Base-by-base conservation (phyloP, 2,329 filamentous ascomycete species). In the Beauveria sp. region DNA sequence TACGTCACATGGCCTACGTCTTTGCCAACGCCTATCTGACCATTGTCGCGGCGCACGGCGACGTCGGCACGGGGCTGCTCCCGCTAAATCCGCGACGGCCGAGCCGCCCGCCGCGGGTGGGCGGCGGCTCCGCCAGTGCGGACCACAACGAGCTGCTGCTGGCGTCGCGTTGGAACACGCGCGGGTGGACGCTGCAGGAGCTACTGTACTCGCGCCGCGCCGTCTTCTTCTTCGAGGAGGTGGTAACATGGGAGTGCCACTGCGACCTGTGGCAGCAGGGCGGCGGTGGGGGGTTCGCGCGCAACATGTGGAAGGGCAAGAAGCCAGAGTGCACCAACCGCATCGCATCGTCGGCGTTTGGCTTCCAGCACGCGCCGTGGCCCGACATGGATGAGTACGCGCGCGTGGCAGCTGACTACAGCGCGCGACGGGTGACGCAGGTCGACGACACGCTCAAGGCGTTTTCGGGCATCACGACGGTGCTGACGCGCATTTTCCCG, bases 361-460 rank as follows among this genome's bases (percentile, higher is more conserved):
- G 69, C 18, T 79, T 71, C 52, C 72, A 73, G 45, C 77, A 79
- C 51, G 62, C 75, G 3, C 70, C 74, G 10, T 79, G 77, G 77
- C 77, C 77, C 1, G 77, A 79, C 64, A 67, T 79, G 62, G 76
- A 79, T 63, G 77, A 79, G 63, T 79, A 75, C 63, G 73, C 76
- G 24, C 72, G 75, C 20, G 74, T 79, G 43, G 75, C 72, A 43
- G 76, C 75, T 69, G 76, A 79, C 60, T 79, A 77, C 64, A 78
- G 74, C 64, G 67, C 72, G 18, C 69, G 77, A 7, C 70, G 72
- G 48, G 64, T 79, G 60, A 75, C 75, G 0, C 63, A 72, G 24
- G 75, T 76, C 24, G 74, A 78, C 40, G 77, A 79, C 60, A 78
- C 76, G 14, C 67, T 76, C 3, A 68, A 67, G n/a, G 77, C 77